Percentiles rank a stretch among this genome's conserved stretches.
Conservation (phyloP, 1,284 basidiomycete genomes). For the Jaminaea rosea region DNA sequence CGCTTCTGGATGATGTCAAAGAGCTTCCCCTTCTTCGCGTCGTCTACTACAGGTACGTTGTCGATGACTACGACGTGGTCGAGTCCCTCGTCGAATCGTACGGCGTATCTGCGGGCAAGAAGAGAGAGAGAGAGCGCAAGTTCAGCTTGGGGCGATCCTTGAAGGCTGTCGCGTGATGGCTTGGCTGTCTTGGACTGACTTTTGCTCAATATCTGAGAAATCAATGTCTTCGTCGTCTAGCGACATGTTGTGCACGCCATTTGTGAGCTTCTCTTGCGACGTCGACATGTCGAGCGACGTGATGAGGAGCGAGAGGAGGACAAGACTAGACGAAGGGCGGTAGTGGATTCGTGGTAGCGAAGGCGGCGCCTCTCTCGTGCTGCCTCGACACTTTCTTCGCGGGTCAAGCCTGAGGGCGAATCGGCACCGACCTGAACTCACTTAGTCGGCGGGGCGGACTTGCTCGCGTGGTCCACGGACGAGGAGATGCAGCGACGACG, state of each 20-base stretch:
- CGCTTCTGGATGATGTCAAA: conserved; percentile 48
- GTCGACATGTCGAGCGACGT: too few relatives aligned
- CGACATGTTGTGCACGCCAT: conserved; percentile 25
- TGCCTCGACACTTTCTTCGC: too few relatives aligned
- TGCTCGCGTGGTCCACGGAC: too few relatives aligned
- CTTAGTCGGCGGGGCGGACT: too few relatives aligned
- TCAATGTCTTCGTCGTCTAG: conserved; percentile 62
- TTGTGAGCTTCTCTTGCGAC: conserved; percentile 27
- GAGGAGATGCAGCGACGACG: too few relatives aligned
- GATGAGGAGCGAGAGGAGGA: too few relatives aligned
- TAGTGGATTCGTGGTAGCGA: too few relatives aligned
- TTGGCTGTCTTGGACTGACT: conserved; percentile 53
- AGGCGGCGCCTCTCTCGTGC: too few relatives aligned
- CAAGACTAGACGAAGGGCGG: too few relatives aligned
- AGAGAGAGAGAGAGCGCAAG: neutral
- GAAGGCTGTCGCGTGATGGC: neutral
- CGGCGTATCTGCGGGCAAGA: conserved; percentile 24
- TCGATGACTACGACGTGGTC: conserved; percentile 50
- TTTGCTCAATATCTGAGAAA: conserved; percentile 86
- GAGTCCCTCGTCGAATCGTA: conserved; percentile 47
- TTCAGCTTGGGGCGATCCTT: neutral
- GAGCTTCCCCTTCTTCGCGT: conserved; percentile 47
- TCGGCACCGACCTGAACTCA: too few relatives aligned
- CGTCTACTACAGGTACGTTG: conserved; percentile 48
- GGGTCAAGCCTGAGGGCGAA: too few relatives aligned